Conservation (phyloP, 306 rosid species). For the Citrullus colocynthis region DNA sequence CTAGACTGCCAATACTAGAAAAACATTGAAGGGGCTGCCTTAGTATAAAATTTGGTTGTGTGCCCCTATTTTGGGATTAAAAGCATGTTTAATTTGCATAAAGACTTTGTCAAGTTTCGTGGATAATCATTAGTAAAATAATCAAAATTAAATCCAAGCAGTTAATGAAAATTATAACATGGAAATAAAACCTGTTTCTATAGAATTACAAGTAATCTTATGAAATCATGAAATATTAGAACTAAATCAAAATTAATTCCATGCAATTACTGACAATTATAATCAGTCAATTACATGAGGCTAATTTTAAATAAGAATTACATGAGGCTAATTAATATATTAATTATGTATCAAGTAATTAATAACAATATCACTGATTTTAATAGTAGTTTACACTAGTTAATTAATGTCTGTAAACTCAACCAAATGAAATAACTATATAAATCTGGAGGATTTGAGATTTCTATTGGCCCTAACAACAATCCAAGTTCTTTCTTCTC, state of each 20-base stretch:
- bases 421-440: not conserved
- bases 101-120: not conserved
- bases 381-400: not conserved
- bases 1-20: not conserved
- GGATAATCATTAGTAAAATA: no score
- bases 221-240: not conserved
- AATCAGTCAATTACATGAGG: not conserved
- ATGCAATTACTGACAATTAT: not conserved
- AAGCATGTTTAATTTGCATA: not conserved
- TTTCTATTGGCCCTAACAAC: not conserved
- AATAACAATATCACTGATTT: not conserved
- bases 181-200: not conserved
- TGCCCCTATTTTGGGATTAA: not conserved
- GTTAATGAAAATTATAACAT: not conserved
- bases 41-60: not conserved
- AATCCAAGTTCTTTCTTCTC: not conserved
- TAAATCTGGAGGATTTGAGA: not conserved
- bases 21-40: not conserved
- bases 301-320: not conserved
- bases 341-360: not conserved
- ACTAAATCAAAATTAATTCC: not conserved
- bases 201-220: not conserved
- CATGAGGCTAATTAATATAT: not conserved
- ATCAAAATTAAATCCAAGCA: no score
- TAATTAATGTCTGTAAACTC: not conserved